These are phyloP conservation scores for Epichloe aotearoae DNA, from an alignment of 2,329 filamentous ascomycete genomes.

Conservation along the genomic window DNA sequence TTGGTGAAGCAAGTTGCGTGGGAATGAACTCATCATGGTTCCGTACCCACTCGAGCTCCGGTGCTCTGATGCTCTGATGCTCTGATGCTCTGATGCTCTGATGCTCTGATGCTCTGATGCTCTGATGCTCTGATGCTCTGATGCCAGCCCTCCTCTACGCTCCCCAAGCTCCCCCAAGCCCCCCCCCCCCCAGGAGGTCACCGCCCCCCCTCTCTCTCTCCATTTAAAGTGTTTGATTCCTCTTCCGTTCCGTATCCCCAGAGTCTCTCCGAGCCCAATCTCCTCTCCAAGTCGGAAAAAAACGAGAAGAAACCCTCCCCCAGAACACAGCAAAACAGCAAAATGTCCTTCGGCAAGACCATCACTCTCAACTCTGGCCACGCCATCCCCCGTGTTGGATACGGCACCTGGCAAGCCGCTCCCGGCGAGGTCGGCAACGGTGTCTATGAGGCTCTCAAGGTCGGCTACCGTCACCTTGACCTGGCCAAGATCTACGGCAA, in stretches of 20 bases:
- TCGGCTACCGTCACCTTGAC: conserved; percentile 51
- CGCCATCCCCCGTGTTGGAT: conserved; percentile 50
- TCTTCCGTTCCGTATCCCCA: neutral
- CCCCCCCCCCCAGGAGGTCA: neutral
- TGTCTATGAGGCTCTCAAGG: conserved; percentile 49
- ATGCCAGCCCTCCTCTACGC: neutral
- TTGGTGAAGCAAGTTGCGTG: neutral
- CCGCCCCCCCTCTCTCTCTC: neutral
- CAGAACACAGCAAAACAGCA: conserved; percentile 8
- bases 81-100: no score
- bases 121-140: no score
- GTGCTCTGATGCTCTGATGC: no score
- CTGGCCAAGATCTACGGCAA: conserved; percentile 48
- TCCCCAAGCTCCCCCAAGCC: neutral
- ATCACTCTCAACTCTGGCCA: conserved; percentile 50
- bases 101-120: no score
- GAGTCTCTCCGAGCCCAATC: neutral
- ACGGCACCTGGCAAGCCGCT: conserved; percentile 54
- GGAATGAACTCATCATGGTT: conserved; percentile 3
- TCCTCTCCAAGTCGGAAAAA: neutral
- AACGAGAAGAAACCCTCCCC: neutral
- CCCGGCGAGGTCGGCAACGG: conserved; percentile 51
- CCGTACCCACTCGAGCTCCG: conserved; percentile 4
- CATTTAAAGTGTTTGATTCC: neutral
- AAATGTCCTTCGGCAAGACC: conserved; percentile 43